Conservation (phyloP, 192 early-diverging fungal species). For the Podila clonocystis region DNA sequence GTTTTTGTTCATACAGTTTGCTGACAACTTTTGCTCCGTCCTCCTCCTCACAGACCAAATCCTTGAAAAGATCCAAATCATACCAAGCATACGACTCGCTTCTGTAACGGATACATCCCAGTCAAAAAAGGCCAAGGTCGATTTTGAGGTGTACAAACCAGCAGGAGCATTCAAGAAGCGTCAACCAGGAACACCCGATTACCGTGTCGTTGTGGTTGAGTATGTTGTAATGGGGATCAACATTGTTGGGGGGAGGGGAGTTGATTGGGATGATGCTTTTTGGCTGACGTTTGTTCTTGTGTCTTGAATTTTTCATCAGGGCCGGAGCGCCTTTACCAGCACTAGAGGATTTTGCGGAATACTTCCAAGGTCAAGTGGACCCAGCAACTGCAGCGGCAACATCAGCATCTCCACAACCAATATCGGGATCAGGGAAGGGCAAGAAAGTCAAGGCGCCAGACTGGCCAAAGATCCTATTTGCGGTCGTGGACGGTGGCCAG, state of each 20-base stretch:
- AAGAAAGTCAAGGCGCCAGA: slow-evolving; percentile 12
- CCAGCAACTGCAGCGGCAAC: background rate
- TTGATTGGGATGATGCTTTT: too few relatives aligned
- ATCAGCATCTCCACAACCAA: background rate
- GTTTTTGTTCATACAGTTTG: background rate
- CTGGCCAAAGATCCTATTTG: slow-evolving; percentile 42
- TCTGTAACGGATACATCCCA: background rate
- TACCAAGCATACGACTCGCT: slow-evolving; percentile 25
- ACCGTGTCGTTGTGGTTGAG: slow-evolving; percentile 53
- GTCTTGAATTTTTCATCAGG: background rate
- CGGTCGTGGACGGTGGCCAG: slow-evolving; percentile 38
- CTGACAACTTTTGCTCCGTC: background rate
- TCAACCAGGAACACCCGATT: slow-evolving; percentile 57
- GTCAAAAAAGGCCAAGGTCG: slow-evolving; percentile 6
- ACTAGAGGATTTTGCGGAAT: background rate
- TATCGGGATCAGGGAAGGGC: slow-evolving; percentile 2
- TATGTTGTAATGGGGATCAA: slow-evolving; percentile 3
- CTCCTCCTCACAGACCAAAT: slow-evolving; percentile 40
- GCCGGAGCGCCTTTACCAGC: background rate
- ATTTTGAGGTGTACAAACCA: slow-evolving; percentile 60
- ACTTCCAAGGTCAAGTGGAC: slow-evolving; percentile 3
- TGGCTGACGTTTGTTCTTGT: background rate
- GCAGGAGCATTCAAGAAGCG: slow-evolving; percentile 55
- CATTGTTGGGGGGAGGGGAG: too few relatives aligned
- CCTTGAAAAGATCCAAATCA: slow-evolving; percentile 42